Percentiles rank a stretch among this genome's conserved stretches.
Evolutionary conservation across 768 basidiomycete genomes (phyloP).

Genomic region (Mycena rosella): DNA sequence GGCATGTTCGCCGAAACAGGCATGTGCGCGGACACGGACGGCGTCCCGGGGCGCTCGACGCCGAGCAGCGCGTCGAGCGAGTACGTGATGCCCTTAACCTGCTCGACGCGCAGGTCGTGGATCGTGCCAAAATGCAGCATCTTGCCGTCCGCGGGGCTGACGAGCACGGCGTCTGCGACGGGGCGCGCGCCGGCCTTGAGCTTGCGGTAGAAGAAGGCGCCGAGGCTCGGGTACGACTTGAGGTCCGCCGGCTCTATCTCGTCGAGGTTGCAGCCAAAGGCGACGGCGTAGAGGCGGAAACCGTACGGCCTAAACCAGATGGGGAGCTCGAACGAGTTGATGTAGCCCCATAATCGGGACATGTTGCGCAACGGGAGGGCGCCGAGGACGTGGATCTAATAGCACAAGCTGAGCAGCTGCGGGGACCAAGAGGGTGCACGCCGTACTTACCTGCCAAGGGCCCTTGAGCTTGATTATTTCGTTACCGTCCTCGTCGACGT

Average conservation of each 20-base stretch:
- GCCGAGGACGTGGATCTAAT: slow-evolving; percentile 95
- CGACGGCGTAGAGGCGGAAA: slow-evolving; percentile 83
- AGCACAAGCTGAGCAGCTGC: too few relatives aligned
- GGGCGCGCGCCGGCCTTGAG: slow-evolving; percentile 87
- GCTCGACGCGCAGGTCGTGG: slow-evolving; percentile 83
- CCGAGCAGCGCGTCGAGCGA: slow-evolving; percentile 95
- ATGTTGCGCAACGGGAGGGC: slow-evolving; percentile 94
- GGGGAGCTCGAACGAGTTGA: slow-evolving; percentile 94
- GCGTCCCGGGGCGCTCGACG: slow-evolving; percentile 66
- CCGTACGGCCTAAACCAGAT: slow-evolving; percentile 96
- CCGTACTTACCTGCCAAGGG: slow-evolving; percentile 96
- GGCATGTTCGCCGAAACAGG: slow-evolving; percentile 62
- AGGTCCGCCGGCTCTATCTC: slow-evolving; percentile 89
- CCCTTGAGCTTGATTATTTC: slow-evolving; percentile 87
- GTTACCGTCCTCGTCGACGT: slow-evolving; percentile 83
- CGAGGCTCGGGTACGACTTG: slow-evolving; percentile 84
- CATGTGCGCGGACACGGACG: slow-evolving; percentile 49
- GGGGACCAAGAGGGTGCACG: too few relatives aligned
- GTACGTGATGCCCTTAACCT: slow-evolving; percentile 98
- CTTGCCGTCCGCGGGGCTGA: slow-evolving; percentile 95
- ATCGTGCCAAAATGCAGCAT: slow-evolving; percentile 94
- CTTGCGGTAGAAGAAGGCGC: slow-evolving; percentile 94
- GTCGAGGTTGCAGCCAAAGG: slow-evolving; percentile 95
- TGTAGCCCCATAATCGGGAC: slow-evolving; percentile 97
- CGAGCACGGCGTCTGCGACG: slow-evolving; percentile 80